Evolutionary conservation across 129 eudicot genomes (phyloP), one percentile per base, ranked within the genome.

Genomic region (Lactuca sativa): DNA sequence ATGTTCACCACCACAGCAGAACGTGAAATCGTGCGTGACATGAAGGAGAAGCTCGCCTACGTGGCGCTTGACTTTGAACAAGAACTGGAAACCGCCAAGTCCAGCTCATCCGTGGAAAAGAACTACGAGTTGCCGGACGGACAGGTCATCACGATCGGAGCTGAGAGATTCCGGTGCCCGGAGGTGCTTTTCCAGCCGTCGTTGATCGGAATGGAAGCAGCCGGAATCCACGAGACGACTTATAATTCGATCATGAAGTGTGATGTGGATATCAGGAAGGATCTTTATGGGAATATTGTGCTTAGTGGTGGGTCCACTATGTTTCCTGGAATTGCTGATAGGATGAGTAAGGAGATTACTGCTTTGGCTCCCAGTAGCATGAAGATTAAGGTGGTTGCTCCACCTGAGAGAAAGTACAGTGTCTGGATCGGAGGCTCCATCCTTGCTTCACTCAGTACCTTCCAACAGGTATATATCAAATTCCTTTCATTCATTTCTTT

Each of bases 1-100:
- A 52, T 34, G 49, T 79, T 76, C 67, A 71, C 78, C 32, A 68
- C 80, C 4, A 62, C 81, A 4, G 78, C 85, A 6, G 85, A 81
- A 53, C 78, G 81, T 61, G 85, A 81, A 81, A 81, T 71, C 43
- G 81, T 81, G 44, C 81, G 85, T 18, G 85, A 81, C 71, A 70
- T 81, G 66, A 81, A 80, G 25, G 84, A 80, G 49, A 80, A 80
- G 56, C 52, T 47, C n/a, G 52, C 52, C 52, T 47, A 47, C 52
- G 52, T 47, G 52, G 52, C 52, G 2, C 52, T 70, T 5, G 70
- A 73, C 54, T 80, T 55, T n/a, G 84, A 80, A 64, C 67, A 74
- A 18, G 80, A 80, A 55, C 52, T 80, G 58, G 82, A 78, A 30
- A 72, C 62, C 47, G 79, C 83, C 34, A 64, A 48, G 54, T 74